A percentile compares a stretch with the other conserved stretches of the same genome.
Evolutionary conservation across 352 stramenopile genomes (phyloP).

Genomic region (Pythium folliculosum): DNA sequence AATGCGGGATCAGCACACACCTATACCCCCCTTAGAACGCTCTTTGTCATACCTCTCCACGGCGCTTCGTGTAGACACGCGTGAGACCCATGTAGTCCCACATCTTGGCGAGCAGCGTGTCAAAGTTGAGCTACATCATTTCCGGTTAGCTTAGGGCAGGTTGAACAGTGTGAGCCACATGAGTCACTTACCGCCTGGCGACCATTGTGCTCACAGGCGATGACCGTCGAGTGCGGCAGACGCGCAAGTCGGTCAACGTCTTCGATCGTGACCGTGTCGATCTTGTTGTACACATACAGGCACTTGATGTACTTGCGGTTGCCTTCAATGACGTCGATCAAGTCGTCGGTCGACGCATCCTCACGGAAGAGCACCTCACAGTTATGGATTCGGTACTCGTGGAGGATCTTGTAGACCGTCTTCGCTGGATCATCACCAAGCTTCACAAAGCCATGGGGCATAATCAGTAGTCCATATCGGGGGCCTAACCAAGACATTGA

Average conservation of each 20-base stretch:
- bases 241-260: slow-evolving; percentile 97
- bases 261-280: slow-evolving; percentile 99
- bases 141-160: not conserved
- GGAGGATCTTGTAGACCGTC: slow-evolving; percentile 89
- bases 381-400: slow-evolving; percentile 98
- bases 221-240: slow-evolving; percentile 96
- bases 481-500: too few species aligned
- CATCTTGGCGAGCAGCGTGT: slow-evolving; percentile 88
- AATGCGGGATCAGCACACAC: not conserved
- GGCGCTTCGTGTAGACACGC: slow-evolving; percentile 88
- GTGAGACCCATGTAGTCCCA: slow-evolving; percentile 91
- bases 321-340: slow-evolving; percentile 99
- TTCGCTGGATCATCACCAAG: slow-evolving; percentile 87
- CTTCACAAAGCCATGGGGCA: slow-evolving; percentile 30
- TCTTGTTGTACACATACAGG: slow-evolving; percentile 99
- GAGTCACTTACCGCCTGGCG: slow-evolving; percentile 53
- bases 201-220: slow-evolving; percentile 89
- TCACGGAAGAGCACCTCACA: slow-evolving; percentile 97
- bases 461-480: not conserved
- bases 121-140: slow-evolving; percentile 93
- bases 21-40: not conserved
- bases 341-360: slow-evolving; percentile 96
- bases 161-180: not conserved
- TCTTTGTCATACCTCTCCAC: slow-evolving; percentile 58
- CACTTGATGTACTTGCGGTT: slow-evolving; percentile 99